Base-by-base conservation (phyloP, 2,329 filamentous ascomycete genomes). In the Pseudogymnoascus sp. region DNA sequence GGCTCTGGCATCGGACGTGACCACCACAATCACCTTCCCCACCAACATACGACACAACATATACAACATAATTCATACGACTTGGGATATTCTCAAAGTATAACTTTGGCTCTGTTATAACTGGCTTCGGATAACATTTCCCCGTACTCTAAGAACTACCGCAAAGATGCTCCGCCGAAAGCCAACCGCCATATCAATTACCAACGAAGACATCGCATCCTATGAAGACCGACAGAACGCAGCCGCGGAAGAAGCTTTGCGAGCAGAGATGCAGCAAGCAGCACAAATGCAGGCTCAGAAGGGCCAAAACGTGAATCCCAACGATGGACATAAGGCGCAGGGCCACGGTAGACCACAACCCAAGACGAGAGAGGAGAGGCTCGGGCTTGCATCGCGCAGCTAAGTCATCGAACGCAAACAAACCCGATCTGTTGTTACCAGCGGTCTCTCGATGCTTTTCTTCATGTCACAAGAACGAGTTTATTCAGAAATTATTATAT, bases 121-220 rank as follows among this genome's bases (percentile, higher is more conserved):
- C 19, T 57, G 51, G 25, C 25, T 19, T 34, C 19, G 48, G 25
- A 13, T 13, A 57, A 25, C 3, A 28, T 51, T 25, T n/a, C 3
- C 7, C n/a, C 23, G 6, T 10, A 34, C 45, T 31, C 31, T 13
- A 34, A 19, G n/a, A 57, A 31, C 10, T 11, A 10, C 31, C 8
- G 62, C 10, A 36, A 66, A 41, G n/a, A 87, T 89, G 86, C 85
- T 89, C 69, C 85, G 86, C 69, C 84, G 88, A 54, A 82, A 85
- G 14, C 82, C 88, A 10, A 92, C 89, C 57, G 83, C 83, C 13
- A 84, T 92, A 67, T 79, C 82, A 63, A 82, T 91, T 68, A 90
- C 88, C 2, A 79, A 85, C 60, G 86, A 90, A 72, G 89, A 92
- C 74, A 80, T 91, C 41, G 85, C 87, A 41, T 79, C 83, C 63